Evolutionary conservation across 2,329 filamentous ascomycete species (phyloP), one percentile per base, ranked within the genome.

Genomic region (Orbilia oligospora): DNA sequence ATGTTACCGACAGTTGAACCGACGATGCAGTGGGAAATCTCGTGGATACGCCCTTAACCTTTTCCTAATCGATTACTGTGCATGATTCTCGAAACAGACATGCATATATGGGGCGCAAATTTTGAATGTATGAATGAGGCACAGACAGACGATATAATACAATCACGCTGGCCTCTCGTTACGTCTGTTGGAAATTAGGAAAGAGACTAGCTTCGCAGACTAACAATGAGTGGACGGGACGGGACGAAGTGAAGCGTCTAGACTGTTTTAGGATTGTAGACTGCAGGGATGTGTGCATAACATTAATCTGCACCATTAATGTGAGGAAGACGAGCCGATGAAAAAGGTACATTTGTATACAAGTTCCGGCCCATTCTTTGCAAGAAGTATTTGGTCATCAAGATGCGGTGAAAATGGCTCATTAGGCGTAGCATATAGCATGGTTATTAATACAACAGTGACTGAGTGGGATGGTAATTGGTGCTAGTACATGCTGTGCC

Each of bases 131-230:
- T 33, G 2, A 9, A 36, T 9, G 24, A 8, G 24, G 24, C 24
- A 30, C 51, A 55, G 51, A 30, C 51, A 33, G 48, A 51, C 4
- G 27, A 27, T 27, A 20, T 1, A 51, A 27, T 27, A 20, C 9
- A 27, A 22, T 51, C 48, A 22, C 12, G 48, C 24, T 1, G 22
- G 12, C 51, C 10, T 27, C 46, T 8, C 6, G 30, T 33, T 27
- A 33, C n/a, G 33, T 55, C 3, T 55, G 51, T 36, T 36, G 51
- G 51, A 55, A 55, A 55, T 18, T 55, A 55, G 51, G 51, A 55
- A 30, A 36, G n/a, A 55, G 51, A 55, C 51, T 55, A 55, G 51
- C 51, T 36, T 55, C 51, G 20, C 24, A 24, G 12, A 16, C 24
- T 18, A 55, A 55, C 51, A 55, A 14, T 9, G n/a, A 51, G 20